These are phyloP conservation scores for Naumovozyma baii DNA, from an alignment of 805 yeast species.

Conservation along the genomic window DNA sequence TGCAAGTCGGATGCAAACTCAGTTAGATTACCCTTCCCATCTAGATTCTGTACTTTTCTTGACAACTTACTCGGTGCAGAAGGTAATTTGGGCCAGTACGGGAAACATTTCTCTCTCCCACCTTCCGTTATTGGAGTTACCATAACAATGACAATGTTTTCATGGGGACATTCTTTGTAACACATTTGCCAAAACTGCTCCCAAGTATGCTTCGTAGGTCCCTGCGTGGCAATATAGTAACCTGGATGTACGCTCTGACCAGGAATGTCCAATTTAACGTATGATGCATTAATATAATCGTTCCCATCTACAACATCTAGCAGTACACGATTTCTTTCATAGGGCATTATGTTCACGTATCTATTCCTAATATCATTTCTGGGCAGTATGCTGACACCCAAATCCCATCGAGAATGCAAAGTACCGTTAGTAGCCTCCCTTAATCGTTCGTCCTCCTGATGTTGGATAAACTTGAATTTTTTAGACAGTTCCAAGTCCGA, in stretches of 20 bases:
- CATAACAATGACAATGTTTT: conserved; percentile 57
- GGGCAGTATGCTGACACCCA: conserved; percentile 21
- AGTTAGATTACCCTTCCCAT: conserved; percentile 7
- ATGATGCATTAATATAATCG: conserved; percentile 83
- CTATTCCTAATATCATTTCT: conserved; percentile 39
- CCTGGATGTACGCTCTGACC: conserved; percentile 19
- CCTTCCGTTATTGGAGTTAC: conserved; percentile 67
- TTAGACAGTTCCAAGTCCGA: conserved; percentile 14
- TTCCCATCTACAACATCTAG: conserved; percentile 27
- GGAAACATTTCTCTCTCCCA: conserved; percentile 62
- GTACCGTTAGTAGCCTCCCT: conserved; percentile 30
- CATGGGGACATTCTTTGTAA: conserved; percentile 45
- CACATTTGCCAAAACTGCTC: conserved; percentile 89
- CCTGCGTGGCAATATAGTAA: conserved; percentile 62
- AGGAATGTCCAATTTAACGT: conserved; percentile 33
- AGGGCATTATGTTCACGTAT: conserved; percentile 56
- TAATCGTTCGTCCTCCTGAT: conserved; percentile 31
- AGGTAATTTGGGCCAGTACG: conserved; percentile 55
- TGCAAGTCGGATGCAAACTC: conserved; percentile 16
- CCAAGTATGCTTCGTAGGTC: conserved; percentile 65
- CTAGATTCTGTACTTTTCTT: conserved; percentile 18
- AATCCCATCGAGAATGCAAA: conserved; percentile 22
- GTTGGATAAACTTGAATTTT: conserved; percentile 30
- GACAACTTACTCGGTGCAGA: conserved; percentile 4
- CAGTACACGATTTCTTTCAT: conserved; percentile 47